Base-by-base conservation (phyloP, 2,329 filamentous ascomycete genomes). In the Scedosporium minutisporum region DNA sequence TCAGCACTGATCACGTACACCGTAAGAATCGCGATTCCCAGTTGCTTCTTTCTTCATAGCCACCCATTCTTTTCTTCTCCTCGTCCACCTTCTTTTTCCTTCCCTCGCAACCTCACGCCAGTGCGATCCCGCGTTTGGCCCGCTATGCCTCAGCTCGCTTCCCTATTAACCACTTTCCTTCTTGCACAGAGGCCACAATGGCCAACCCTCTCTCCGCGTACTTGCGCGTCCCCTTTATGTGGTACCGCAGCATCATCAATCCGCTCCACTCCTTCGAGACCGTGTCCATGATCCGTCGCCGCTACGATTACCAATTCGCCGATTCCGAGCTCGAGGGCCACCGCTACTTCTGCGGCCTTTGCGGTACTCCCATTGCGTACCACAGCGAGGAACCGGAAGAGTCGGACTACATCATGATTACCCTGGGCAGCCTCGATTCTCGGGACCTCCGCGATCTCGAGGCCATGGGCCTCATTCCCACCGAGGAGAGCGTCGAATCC, bases 301-400 rank as follows among this genome's bases (percentile, higher is more conserved):
- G 82, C 58, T 92, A 90, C 73, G 84, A 84, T 9, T 82, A 87
- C 23, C 79, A 78, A 2, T 76, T 79, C 67, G 82, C 83, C 14
- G 21, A 53, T 61, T 79, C 81, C 60, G 76, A 82, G 68, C 79
- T 84, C 1, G 51, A 55, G 51, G 51, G 51, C 6, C 86, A 88
- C 71, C 86, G 90, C 59, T 84, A 91, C 67, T 97, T 97, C 74
- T 97, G 93, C 75, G 93, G 93, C 25, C 96, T 89, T 77, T 96
- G 93, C 72, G 93, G 93, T 61, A 96, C 92, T 0, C 89, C 90
- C 12, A 78, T 97, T 62, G 88, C 88, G 0, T 91, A 88, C 68
- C 96, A 91, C 57, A 92, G 96, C 73, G 75, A 84, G 25, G 88
- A 89, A 0, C 77, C 74, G 0, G 80, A 79, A 60, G 90, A 95